These are phyloP conservation scores for Cyberlindnera mississippiensis DNA, from an alignment of 805 yeast species.

Conservation along the genomic window DNA sequence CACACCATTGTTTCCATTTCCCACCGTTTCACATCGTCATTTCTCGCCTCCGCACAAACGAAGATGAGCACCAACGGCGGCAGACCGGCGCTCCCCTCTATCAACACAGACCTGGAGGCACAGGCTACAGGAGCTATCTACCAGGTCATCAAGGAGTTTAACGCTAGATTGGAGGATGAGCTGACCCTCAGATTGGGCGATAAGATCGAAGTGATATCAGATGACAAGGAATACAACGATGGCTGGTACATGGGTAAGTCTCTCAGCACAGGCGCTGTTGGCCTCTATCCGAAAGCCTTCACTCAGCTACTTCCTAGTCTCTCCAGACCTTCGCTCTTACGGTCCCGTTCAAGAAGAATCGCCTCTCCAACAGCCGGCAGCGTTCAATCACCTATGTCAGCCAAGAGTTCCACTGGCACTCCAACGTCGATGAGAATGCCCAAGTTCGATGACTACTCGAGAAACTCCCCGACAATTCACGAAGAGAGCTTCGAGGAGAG, in stretches of 20 bases:
- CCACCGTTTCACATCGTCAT: slow-evolving; percentile 12
- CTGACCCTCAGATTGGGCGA: slow-evolving; percentile 78
- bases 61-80: slow-evolving; percentile 3
- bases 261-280: slow-evolving; percentile 66
- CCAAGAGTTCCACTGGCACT: slow-evolving; percentile 11
- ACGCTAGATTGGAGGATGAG: slow-evolving; percentile 87
- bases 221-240: slow-evolving; percentile 89
- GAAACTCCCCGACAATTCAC: slow-evolving; percentile 2
- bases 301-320: slow-evolving; percentile 50
- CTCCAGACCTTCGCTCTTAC: slow-evolving; percentile 40
- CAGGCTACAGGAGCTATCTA: slow-evolving; percentile 31
- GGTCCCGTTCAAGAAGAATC: slow-evolving; percentile 58
- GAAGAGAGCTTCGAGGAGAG: not conserved
- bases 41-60: not conserved
- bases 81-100: slow-evolving; percentile 9
- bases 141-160: slow-evolving; percentile 80
- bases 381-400: slow-evolving; percentile 17
- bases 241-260: slow-evolving; percentile 97
- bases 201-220: slow-evolving; percentile 81
- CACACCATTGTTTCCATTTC: too few species aligned
- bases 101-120: slow-evolving; percentile 16
- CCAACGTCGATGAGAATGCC: slow-evolving; percentile 14
- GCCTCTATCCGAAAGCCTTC: slow-evolving; percentile 87
- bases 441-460: slow-evolving; percentile 12
- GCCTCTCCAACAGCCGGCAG: slow-evolving; percentile 28